Evolutionary conservation across 148 eudicot species (phyloP), one percentile per base, ranked within the genome.

Genomic region (Rhododendron vialii): DNA sequence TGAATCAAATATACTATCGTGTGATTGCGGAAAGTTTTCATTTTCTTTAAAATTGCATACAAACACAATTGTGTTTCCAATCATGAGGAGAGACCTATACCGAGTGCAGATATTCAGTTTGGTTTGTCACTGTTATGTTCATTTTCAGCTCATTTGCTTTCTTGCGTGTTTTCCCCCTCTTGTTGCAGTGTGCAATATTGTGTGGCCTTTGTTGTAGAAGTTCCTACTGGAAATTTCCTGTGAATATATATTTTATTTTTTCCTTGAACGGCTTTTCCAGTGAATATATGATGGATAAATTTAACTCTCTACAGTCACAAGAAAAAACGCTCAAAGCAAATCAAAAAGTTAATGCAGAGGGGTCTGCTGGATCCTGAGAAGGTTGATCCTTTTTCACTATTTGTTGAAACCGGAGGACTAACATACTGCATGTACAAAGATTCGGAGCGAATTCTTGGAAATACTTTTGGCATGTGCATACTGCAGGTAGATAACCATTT

Each of bases 391-490:
- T 91, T 95, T 86, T 92, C 95, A 22, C 95, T 95, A 73, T 96
- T 96, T 84, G 47, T 95, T 85, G 97, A 94, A 91, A 93, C 92
- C 78, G 94, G 91, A 57, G 96, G 93, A 41, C 92, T 96, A 87
- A 91, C 96, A 30, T 94, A 94, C 87, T 95, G 99, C 91, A 81
- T 90, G 83, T 96, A 96, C 88, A 93, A 88, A 89, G 98, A 96
- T 81, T 96, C 99, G 9, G 99, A 96, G 83, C 94, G 98, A 87
- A 88, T 96, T 81, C 96, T 96, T 74, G 99, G 99, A 28, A 94
- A 94, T 86, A 96, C 98, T 33, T 96, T 96, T 90, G 96, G 98
- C 91, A 95, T 96, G 99, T 96, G 98, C 87, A 91, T 96, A 87
- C 88, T 96, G 71, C 99, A 96, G 98, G 99, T 96, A 88, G 24